Base-by-base conservation (phyloP, 164 flowering plant genomes). In the Echeveria elegans region DNA sequence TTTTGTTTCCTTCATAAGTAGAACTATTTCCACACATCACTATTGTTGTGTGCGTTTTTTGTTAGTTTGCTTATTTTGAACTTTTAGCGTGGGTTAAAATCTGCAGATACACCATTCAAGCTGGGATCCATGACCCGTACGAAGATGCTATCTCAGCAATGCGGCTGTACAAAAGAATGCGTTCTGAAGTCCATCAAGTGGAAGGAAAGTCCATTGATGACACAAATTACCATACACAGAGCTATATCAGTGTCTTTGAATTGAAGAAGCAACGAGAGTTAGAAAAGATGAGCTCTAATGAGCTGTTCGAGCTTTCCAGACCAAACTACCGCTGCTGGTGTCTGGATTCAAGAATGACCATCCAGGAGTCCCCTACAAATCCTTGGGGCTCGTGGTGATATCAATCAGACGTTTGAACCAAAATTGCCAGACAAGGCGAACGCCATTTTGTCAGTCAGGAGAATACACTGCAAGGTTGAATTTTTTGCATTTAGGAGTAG, bases 261-360 rank as follows among this genome's bases (percentile, higher is more conserved):
- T 75, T 73, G 7, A 69, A 72, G 62, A 74, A 18, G 47, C n/a
- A 67, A 24, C 67, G 67, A 48, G 83, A 83, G 31, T 82, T 87
- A 15, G 77, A 81, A 74, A 74, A 72, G 56, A 75, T 85, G 93
- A 77, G 81, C 16, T 81, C 88, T 21, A 83, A 81, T 58, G 86
- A 79, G 68, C 87, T 90, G 15, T 75, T 76, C 6, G 72, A 72
- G 72, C 80, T 86, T 28, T 88, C 94, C 18, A 79, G 70, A 68
- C 72, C 89, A 45, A 74, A 83, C 60, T 88, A 83, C 43, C 70
- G 66, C 48, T 88, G 91, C 52, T 89, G 93, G 93, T 89, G 96
- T 72, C 70, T 86, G 77, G 93, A 88, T 68, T 76, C 73, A 28
- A 71, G 34, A 59, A 66, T 50, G 37, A 52, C 12, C 34, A 14